Conservation (phyloP, 305 asterid genomes). For the Lippia alba region DNA sequence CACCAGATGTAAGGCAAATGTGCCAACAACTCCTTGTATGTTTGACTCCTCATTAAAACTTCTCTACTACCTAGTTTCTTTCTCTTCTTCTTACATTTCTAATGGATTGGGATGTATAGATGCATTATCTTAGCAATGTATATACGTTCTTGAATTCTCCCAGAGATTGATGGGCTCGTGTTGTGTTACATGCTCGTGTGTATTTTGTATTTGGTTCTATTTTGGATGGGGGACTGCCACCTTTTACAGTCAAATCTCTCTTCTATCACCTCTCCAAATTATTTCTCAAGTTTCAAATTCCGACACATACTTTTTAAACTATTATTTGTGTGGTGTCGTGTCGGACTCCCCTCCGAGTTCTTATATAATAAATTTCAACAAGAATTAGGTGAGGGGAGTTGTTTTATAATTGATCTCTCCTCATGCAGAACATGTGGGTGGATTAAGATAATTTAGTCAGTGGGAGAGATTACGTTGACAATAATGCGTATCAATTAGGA, state of each 20-base stretch:
- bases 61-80: background rate
- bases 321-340: too few relatives aligned
- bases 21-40: conserved; percentile 74
- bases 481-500: too few relatives aligned
- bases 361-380: too few relatives aligned
- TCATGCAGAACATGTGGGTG: background rate
- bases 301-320: too few relatives aligned
- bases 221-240: too few relatives aligned
- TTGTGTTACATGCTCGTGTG: too few relatives aligned
- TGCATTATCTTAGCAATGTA: background rate
- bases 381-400: background rate
- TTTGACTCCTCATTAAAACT: conserved; percentile 45
- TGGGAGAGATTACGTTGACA: background rate
- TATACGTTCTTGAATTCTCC: background rate
- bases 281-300: too few relatives aligned
- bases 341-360: too few relatives aligned
- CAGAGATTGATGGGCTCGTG: too few relatives aligned
- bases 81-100: background rate
- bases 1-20: conserved; percentile 56
- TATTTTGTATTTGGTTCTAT: too few relatives aligned
- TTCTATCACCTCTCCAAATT: too few relatives aligned
- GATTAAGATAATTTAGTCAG: background rate
- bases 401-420: background rate
- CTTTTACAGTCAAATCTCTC: too few relatives aligned
- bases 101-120: background rate